A percentile compares a stretch with the other conserved stretches of the same genome.
These are phyloP conservation scores for Leccinum subrobustum DNA, from an alignment of 1,284 basidiomycete genomes.

Conservation along the genomic window DNA sequence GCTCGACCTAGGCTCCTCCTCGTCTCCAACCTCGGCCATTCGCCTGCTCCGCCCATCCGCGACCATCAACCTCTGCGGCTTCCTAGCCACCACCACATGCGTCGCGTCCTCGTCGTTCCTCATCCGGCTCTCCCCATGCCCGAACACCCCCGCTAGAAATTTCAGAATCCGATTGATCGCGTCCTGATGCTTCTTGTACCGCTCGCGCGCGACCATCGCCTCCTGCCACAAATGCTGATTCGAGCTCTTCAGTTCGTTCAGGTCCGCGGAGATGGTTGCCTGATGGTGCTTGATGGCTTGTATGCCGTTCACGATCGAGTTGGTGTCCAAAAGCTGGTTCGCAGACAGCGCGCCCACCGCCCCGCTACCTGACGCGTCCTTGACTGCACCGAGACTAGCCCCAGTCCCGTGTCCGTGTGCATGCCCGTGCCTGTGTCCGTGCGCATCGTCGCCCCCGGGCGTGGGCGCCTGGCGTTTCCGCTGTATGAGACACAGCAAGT, in stretches of 20 bases:
- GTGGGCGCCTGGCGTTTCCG: constrained; percentile 60
- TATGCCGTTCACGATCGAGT: constrained; percentile 79
- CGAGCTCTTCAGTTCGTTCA: constrained; percentile 84
- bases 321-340: constrained; percentile 68
- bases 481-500: constrained; percentile 87
- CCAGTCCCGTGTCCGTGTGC: not conserved
- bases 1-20: constrained; percentile 34
- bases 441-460: constrained; percentile 30
- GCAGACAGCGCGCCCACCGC: constrained; percentile 29
- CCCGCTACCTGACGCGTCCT: constrained; percentile 17
- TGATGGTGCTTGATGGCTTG: constrained; percentile 91
- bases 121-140: constrained; percentile 45
- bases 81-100: constrained; percentile 49
- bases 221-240: constrained; percentile 95
- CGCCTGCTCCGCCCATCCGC: constrained; percentile 46
- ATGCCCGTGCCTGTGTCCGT: constrained; percentile 12
- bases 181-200: constrained; percentile 90
- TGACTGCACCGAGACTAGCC: constrained; percentile 7
- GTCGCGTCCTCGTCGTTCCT: constrained; percentile 45
- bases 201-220: constrained; percentile 74
- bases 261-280: constrained; percentile 82
- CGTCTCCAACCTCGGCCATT: constrained; percentile 38
- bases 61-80: constrained; percentile 63
- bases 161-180: constrained; percentile 96
- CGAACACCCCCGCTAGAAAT: constrained; percentile 93